Conservation (phyloP, 169 alveolate species). For the Eimeria zaria region DNA sequence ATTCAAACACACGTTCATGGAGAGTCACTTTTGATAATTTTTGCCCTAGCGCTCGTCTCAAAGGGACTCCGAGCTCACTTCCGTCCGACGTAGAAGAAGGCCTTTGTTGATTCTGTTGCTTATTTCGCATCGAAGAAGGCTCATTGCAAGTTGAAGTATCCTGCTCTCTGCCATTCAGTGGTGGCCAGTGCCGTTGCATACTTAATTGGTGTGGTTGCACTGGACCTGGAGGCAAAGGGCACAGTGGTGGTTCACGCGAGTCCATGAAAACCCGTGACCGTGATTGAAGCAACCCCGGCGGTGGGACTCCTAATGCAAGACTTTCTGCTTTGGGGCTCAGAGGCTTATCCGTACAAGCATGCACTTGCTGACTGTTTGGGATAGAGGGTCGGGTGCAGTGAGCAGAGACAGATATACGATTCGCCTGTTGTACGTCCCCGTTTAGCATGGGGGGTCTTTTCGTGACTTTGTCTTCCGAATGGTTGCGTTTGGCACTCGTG, state of each 20-base stretch:
- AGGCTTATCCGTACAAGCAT: background rate
- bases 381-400: background rate
- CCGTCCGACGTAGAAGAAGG: background rate
- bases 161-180: background rate
- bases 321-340: background rate
- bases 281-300: background rate
- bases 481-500: background rate
- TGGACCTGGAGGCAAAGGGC: background rate
- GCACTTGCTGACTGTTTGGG: background rate
- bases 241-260: background rate
- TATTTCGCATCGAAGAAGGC: background rate
- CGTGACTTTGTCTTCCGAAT: background rate
- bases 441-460: background rate
- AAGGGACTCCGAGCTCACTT: background rate
- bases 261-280: background rate
- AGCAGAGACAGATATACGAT: background rate
- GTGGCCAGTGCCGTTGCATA: background rate
- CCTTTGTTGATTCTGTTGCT: background rate
- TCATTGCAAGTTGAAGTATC: background rate
- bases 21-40: background rate
- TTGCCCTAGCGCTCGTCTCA: background rate
- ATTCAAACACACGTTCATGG: background rate
- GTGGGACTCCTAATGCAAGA: background rate
- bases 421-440: background rate
- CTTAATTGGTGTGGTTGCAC: background rate